Percentiles rank a stretch among this genome's conserved stretches.
Evolutionary conservation across 371 early-diverging fungal genomes (phyloP).

Genomic region (Apophysomyces trapeziformis): DNA sequence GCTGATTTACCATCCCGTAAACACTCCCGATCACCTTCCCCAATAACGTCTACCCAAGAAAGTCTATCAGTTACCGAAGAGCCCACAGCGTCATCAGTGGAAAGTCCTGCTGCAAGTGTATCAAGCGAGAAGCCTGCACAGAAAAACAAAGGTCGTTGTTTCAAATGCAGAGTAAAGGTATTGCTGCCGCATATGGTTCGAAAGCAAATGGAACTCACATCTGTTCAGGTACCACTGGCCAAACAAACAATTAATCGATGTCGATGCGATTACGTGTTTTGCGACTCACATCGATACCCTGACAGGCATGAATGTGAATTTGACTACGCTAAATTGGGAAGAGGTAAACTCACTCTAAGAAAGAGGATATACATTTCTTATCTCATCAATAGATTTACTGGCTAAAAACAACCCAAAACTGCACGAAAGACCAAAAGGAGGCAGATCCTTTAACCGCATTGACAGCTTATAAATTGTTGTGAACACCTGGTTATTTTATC

Average conservation of each 20-base stretch:
- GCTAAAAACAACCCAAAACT: conserved; percentile 82
- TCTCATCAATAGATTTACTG: conserved; percentile 52
- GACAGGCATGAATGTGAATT: conserved; percentile 80
- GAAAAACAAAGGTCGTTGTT: conserved; percentile 77
- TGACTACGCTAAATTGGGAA: conserved; percentile 72
- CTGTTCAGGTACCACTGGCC: conserved; percentile 67
- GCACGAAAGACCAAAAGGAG: conserved; percentile 75
- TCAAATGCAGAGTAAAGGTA: conserved; percentile 74
- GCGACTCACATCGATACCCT: conserved; percentile 79
- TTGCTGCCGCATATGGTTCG: neutral
- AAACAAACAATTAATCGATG: conserved; percentile 86
- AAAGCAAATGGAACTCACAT: neutral
- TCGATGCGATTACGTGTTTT: conserved; percentile 79
- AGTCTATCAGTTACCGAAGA: neutral
- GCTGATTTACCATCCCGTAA: conserved; percentile 24
- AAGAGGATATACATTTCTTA: neutral
- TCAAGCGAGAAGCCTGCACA: conserved; percentile 51
- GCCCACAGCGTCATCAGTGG: neutral
- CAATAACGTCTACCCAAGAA: conserved; percentile 10
- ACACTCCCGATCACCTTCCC: conserved; percentile 41
- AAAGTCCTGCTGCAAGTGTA: conserved; percentile 22
- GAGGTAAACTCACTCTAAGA: conserved; percentile 34
- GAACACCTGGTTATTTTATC: no score
- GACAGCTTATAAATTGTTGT: conserved; percentile 43
- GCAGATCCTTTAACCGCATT: conserved; percentile 76